A percentile compares a stretch with the other conserved stretches of the same genome.
phyloP scores from a whole-genome alignment of 768 basidiomycete genomes.

The Auricularia sp. region DNA sequence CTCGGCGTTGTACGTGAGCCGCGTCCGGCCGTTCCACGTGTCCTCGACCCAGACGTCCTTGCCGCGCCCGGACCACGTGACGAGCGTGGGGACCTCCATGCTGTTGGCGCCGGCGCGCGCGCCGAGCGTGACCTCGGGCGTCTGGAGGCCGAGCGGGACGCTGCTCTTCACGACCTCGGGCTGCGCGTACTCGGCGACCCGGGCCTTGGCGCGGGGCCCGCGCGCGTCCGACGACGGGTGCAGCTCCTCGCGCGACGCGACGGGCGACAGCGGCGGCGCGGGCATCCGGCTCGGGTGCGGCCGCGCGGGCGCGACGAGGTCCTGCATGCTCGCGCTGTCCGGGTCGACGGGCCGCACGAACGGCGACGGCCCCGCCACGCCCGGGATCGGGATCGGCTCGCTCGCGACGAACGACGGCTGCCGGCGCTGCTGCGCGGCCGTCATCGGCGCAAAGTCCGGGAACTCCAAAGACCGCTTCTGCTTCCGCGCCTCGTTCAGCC shows the following conservation, averaged over 20 bases:
- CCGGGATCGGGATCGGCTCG: background rate
- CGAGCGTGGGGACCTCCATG: background rate
- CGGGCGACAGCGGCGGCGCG: background rate
- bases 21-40: background rate
- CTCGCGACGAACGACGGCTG: background rate
- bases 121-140: background rate
- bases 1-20: slow-evolving; percentile 12
- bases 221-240: background rate
- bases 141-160: background rate
- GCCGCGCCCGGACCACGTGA: background rate
- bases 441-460: slow-evolving; percentile 1
- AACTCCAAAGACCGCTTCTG: slow-evolving; percentile 4
- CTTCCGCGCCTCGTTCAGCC: background rate
- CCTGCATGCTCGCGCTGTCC: background rate
- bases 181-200: background rate
- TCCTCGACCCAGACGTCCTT: slow-evolving; percentile 1
- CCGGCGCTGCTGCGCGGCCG: background rate
- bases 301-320: background rate
- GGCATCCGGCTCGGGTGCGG: background rate
- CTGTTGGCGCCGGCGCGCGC: background rate
- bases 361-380: background rate
- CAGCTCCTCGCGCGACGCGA: background rate
- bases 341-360: background rate
- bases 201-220: background rate
- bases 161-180: background rate